phyloP scores from a whole-genome alignment of 2,329 filamentous ascomycete species.

The Microcyclosporella mali region DNA sequence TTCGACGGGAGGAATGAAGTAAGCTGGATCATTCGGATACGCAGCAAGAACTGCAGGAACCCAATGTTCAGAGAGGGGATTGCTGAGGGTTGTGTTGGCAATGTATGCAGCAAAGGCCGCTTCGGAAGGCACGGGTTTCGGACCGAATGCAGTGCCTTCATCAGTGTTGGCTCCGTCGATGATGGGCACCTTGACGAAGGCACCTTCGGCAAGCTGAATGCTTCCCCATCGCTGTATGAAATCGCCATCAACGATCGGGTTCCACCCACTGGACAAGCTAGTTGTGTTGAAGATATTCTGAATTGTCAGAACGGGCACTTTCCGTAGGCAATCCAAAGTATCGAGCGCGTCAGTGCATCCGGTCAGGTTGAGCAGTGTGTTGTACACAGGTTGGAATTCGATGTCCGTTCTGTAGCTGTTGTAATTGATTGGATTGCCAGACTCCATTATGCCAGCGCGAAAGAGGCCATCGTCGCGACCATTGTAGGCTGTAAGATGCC shows the following conservation, averaged over 20 bases:
- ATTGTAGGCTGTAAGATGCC: constrained; percentile 42
- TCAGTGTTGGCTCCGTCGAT: constrained; percentile 57
- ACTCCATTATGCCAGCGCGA: constrained; percentile 43
- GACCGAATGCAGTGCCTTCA: constrained; percentile 56
- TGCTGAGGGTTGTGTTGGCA: constrained; percentile 21
- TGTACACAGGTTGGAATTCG: constrained; percentile 52
- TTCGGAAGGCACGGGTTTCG: constrained; percentile 49
- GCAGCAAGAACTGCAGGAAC: constrained; percentile 41
- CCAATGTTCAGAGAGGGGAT: constrained; percentile 20
- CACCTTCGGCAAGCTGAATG: constrained; percentile 50
- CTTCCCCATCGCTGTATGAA: constrained; percentile 50
- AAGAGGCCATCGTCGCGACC: constrained; percentile 45
- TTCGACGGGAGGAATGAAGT: constrained; percentile 42
- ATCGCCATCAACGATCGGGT: constrained; percentile 50
- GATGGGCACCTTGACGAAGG: constrained; percentile 52
- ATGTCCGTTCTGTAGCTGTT: constrained; percentile 14
- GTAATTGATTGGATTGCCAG: constrained; percentile 28
- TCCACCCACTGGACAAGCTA: constrained; percentile 31
- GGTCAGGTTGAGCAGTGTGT: constrained; percentile 53
- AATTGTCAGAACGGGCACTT: constrained; percentile 27
- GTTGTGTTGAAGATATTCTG: constrained; percentile 26
- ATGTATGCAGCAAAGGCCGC: constrained; percentile 46
- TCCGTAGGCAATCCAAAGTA: constrained; percentile 61
- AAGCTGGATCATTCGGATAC: constrained; percentile 48
- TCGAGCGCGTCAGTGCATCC: constrained; percentile 54